phyloP scores from a whole-genome alignment of 148 eudicot genomes.

The Silene conica region DNA sequence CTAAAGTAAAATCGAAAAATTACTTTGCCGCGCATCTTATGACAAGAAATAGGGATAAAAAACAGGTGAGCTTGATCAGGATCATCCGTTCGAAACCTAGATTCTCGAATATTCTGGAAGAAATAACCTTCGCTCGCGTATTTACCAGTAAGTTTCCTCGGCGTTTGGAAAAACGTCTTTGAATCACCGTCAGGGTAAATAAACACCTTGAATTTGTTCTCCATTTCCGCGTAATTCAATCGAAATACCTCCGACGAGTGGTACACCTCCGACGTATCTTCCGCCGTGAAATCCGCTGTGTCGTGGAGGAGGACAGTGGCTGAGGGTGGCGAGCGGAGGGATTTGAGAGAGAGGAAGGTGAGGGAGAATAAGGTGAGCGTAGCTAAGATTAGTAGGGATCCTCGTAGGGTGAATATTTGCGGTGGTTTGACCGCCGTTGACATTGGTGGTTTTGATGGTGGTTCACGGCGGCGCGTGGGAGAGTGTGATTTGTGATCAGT shows the following conservation, averaged over 20 bases:
- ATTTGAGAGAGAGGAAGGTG: constrained; percentile 61
- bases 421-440: constrained; percentile 27
- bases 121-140: constrained; percentile 90
- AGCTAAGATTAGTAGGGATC: constrained; percentile 64
- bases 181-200: constrained; percentile 83
- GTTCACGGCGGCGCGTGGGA: constrained; percentile 7
- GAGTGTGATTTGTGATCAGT: not conserved
- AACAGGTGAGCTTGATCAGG: constrained; percentile 75
- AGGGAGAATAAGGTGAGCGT: constrained; percentile 53
- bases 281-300: constrained; percentile 8
- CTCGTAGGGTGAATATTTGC: constrained; percentile 39
- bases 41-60: constrained; percentile 90
- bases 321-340: constrained; percentile 40
- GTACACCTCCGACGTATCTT: constrained; percentile 39
- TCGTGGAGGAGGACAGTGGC: constrained; percentile 30
- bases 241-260: constrained; percentile 58
- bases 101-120: constrained; percentile 88
- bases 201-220: constrained; percentile 77
- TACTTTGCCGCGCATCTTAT: constrained; percentile 98
- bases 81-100: constrained; percentile 66
- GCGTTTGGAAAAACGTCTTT: constrained; percentile 77
- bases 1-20: not conserved
- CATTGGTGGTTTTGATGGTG: constrained; percentile 38
- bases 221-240: constrained; percentile 68
- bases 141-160: constrained; percentile 89